phyloP scores from a whole-genome alignment of 108 stramenopile genomes.

The Ochromonas danica region DNA sequence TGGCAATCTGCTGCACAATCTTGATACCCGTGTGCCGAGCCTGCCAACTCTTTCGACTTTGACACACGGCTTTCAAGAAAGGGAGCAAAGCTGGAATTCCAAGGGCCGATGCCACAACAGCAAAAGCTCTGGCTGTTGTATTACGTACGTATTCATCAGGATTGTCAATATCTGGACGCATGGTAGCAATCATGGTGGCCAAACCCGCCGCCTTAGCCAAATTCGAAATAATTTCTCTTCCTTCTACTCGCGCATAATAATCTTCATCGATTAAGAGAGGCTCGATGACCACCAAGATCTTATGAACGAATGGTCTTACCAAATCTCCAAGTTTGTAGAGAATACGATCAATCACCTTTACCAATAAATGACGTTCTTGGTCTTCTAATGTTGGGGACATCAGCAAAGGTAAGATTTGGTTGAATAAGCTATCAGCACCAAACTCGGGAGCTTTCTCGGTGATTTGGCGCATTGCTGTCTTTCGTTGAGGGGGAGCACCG shows the following conservation, averaged over 20 bases:
- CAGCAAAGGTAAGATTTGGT: conserved; percentile 90
- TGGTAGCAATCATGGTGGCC: conserved; percentile 98
- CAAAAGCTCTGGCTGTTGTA: conserved; percentile 94
- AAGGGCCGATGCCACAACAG: conserved; percentile 95
- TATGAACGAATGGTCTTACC: conserved; percentile 91
- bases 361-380: conserved; percentile 95
- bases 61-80: conserved; percentile 98
- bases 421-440: conserved; percentile 93
- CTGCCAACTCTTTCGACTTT: conserved; percentile 92
- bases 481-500: conserved; percentile 95
- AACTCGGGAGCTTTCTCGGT: conserved; percentile 88
- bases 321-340: conserved; percentile 95
- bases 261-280: conserved; percentile 98
- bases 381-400: conserved; percentile 97
- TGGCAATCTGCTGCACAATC: conserved; percentile 97
- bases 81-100: conserved; percentile 92
- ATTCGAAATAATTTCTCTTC: conserved; percentile 97
- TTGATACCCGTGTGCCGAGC: conserved; percentile 99
- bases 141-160: conserved; percentile 97
- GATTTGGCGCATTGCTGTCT: conserved; percentile 96
- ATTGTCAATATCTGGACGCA: conserved; percentile 99
- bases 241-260: conserved; percentile 97
- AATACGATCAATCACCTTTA: conserved; percentile 98
- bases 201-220: conserved; percentile 98
- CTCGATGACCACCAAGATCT: conserved; percentile 94